Conservation (phyloP, 2,329 filamentous ascomycete genomes). For the Pseudogymnoascus sp. region DNA sequence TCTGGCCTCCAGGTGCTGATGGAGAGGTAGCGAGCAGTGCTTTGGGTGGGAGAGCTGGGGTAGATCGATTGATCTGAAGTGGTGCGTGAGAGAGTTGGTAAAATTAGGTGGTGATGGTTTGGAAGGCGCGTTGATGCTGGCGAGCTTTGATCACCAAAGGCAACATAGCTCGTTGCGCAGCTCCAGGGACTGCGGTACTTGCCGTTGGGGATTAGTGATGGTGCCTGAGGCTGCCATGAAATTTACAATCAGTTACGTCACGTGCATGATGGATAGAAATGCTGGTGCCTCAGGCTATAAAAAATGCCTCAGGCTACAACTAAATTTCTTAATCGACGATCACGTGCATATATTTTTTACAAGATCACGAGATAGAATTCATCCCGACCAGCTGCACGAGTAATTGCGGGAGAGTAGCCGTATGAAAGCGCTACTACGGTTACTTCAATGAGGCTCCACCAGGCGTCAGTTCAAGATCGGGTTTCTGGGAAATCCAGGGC, state of each 20-base stretch:
- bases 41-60: neutral
- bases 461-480: neutral
- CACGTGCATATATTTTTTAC: neutral
- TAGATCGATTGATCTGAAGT: neutral
- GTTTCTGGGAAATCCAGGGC: neutral
- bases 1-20: neutral
- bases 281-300: neutral
- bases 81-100: neutral
- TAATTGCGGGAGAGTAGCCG: neutral
- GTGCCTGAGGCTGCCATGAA: neutral
- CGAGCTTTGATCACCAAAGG: constrained; percentile 1
- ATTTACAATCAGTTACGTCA: neutral
- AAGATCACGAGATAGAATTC: neutral
- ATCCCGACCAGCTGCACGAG: neutral
- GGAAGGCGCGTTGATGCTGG: neutral
- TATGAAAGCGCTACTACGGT: neutral
- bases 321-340: neutral
- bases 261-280: neutral
- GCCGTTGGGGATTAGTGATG: neutral
- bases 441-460: too few relatives aligned
- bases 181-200: neutral
- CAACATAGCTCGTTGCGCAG: constrained; percentile 5
- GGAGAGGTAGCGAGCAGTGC: neutral
- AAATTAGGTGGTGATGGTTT: constrained; percentile 6
- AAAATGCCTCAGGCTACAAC: neutral